Evolutionary conservation across 2,329 filamentous ascomycete species (phyloP).

Genomic region (Alternaria tenuissima): DNA sequence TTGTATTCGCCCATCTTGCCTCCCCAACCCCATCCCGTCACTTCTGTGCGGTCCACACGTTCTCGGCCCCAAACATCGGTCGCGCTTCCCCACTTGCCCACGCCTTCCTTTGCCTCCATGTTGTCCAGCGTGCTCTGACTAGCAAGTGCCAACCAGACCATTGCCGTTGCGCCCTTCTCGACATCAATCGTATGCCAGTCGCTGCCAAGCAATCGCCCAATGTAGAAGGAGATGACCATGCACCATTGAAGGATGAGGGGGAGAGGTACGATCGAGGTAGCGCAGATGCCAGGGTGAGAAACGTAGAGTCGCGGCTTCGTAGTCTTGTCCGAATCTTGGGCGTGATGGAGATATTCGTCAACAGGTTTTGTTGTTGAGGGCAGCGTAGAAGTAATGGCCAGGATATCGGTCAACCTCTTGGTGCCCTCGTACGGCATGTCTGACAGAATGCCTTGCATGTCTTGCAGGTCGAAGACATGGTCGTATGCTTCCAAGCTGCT

Average conservation of each 20-base stretch:
- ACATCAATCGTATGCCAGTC: conserved; percentile 85
- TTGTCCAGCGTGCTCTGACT: conserved; percentile 69
- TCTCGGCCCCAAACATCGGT: conserved; percentile 66
- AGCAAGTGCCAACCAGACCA: conserved; percentile 80
- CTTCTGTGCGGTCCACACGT: conserved; percentile 77
- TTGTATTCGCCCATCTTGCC: conserved; percentile 62
- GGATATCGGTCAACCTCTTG: conserved; percentile 85
- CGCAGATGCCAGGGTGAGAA: conserved; percentile 85
- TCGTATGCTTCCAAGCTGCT: conserved; percentile 77
- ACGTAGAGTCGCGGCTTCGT: conserved; percentile 73
- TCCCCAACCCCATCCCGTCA: conserved; percentile 81
- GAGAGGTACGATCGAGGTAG: conserved; percentile 81
- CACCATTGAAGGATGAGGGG: conserved; percentile 72
- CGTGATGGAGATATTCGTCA: conserved; percentile 34
- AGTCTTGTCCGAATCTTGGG: conserved; percentile 21
- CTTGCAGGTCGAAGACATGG: conserved; percentile 67
- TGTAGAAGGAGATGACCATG: conserved; percentile 73
- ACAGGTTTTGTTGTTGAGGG: conserved; percentile 65
- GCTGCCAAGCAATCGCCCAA: conserved; percentile 80
- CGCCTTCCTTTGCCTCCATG: conserved; percentile 60
- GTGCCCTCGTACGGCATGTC: conserved; percentile 79
- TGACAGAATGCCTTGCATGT: conserved; percentile 77
- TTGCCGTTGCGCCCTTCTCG: conserved; percentile 78
- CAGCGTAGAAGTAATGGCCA: conserved; percentile 76
- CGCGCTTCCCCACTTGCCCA: conserved; percentile 86